Evolutionary conservation across 441 rosid genomes (phyloP).

Genomic region (Gossypium aridum): DNA sequence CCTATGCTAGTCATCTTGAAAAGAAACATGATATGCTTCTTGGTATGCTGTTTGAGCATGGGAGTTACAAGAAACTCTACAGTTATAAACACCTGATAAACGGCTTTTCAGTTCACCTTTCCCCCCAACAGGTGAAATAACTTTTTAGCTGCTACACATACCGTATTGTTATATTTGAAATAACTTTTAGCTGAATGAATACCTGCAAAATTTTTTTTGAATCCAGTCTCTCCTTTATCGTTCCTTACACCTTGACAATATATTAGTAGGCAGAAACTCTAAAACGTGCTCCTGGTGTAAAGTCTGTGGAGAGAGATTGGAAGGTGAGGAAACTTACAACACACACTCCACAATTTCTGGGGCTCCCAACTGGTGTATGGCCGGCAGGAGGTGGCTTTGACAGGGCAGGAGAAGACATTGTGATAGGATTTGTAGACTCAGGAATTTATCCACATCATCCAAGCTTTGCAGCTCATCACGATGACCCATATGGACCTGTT

Average conservation of each 20-base stretch:
- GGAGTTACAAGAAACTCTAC: slow-evolving; percentile 81
- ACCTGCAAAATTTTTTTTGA: background rate
- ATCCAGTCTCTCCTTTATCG: slow-evolving; percentile 13
- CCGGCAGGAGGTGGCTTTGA: slow-evolving; percentile 95
- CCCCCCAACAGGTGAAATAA: slow-evolving; percentile 82
- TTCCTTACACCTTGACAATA: slow-evolving; percentile 39
- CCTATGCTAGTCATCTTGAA: slow-evolving; percentile 84
- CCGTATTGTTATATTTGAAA: background rate
- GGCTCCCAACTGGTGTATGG: slow-evolving; percentile 98
- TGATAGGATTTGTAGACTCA: slow-evolving; percentile 92
- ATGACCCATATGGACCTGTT: slow-evolving; percentile 72
- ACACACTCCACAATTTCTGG: slow-evolving; percentile 90
- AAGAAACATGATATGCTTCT: slow-evolving; percentile 90
- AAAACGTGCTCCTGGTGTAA: slow-evolving; percentile 69
- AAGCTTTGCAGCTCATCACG: slow-evolving; percentile 62
- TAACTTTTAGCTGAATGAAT: background rate
- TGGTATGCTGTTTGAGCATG: slow-evolving; percentile 66
- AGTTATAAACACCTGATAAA: slow-evolving; percentile 94
- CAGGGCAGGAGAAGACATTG: slow-evolving; percentile 91
- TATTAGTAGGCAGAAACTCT: slow-evolving; percentile 89
- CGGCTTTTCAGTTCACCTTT: slow-evolving; percentile 83
- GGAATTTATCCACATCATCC: slow-evolving; percentile 93
- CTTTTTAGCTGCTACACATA: background rate
- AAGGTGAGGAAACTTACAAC: slow-evolving; percentile 88
- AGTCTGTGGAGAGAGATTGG: slow-evolving; percentile 85